Base-by-base conservation (phyloP, 2,329 filamentous ascomycete genomes). In the Cercospora nicotianae region DNA sequence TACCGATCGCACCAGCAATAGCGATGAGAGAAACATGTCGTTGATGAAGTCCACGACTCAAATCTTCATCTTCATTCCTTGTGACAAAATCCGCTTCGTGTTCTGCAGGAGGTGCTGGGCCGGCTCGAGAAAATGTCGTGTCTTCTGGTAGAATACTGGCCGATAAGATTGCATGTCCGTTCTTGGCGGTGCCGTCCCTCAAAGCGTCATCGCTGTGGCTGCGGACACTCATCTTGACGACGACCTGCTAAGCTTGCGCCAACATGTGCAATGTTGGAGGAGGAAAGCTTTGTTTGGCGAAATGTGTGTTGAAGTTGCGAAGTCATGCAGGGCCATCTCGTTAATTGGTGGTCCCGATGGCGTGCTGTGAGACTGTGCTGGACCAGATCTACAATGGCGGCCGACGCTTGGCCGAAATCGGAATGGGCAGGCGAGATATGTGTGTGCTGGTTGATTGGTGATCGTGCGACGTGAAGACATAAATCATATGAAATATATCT, bases 1-100 rank as follows among this genome's bases (percentile, higher is more conserved):
- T 91, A 62, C 87, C 90, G 67, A 92, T 88, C 67, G 90, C 89
- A 76, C 90, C 90, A 73, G 90, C 90, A 65, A 92, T 90, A 71
- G 90, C 90, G 79, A 87, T 87, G 84, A 87, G 86, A 72, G 83
- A 84, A 68, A 87, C 84, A 67, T 86, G 85, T 64, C 85, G 79
- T 55, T 84, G 82, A 70, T 84, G 82, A 12, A 87, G 78, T 42
- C 84, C 83, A 68, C 84, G 82, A 70, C 82, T 81, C 28, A 86
- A 78, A 31, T 73, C 72, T 64, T 68, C 73, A 33, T 76, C 73
- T 68, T 77, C 75, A 16, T 72, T 63, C 10, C 61, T 30, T 1
- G 75, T 77, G 9, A 77, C 71, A 26, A 76, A 75, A 48, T 77
- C 75, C 16, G 65, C 63, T 59, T 69, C 63, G 20, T 67, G 33